Base-by-base conservation (phyloP, 768 basidiomycete genomes). In the Pisolithus sp. region DNA sequence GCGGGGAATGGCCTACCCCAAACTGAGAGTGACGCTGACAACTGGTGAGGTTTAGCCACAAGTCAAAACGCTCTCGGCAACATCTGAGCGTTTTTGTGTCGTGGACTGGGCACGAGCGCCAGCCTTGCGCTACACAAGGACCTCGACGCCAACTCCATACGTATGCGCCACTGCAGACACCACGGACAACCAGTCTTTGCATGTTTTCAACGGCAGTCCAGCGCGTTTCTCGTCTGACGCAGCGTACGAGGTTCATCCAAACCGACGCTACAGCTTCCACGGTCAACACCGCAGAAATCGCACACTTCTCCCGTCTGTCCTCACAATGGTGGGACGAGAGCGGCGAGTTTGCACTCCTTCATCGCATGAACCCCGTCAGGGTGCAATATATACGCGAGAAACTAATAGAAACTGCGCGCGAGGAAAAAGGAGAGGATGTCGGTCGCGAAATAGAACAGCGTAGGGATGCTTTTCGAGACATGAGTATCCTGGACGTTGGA, bases 241-340 rank as follows among this genome's bases (percentile, higher is more conserved):
- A 51, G 41, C 46, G n/a, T 7, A 21, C 28, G 21, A 49, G 65
- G 23, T 20, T 23, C 7, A 51, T 69, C 13, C 63, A 69, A 23
- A 60, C 66, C 0, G 59, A 53, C 7, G 59, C 56, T 31, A 12
- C 50, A 3, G 31, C 53, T 18, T 52, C 66, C 7, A 66, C 54
- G 37, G 77, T 93, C 59, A 93, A 95, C 64, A 64, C 76, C 0
- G 77, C 75, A 49, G 94, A 97, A 68, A 87, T 96, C 37, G 83
- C 86, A 0, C 89, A 91, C 66, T 96, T 97, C 67, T 91, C 93
- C 2, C 76, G 78, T 24, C 82, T 96, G 5, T 90, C 92, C 2
- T 83, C 86, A n/a, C 76, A 83, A 61, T 97, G 94, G 94, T 97
- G 94, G 93, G 84, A 94, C 68, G 91, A 95, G 63, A 79, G 76